Percentiles rank a stretch among this genome's conserved stretches.
phyloP scores from a whole-genome alignment of 2,329 filamentous ascomycete genomes.

The Lojkania enalia region DNA sequence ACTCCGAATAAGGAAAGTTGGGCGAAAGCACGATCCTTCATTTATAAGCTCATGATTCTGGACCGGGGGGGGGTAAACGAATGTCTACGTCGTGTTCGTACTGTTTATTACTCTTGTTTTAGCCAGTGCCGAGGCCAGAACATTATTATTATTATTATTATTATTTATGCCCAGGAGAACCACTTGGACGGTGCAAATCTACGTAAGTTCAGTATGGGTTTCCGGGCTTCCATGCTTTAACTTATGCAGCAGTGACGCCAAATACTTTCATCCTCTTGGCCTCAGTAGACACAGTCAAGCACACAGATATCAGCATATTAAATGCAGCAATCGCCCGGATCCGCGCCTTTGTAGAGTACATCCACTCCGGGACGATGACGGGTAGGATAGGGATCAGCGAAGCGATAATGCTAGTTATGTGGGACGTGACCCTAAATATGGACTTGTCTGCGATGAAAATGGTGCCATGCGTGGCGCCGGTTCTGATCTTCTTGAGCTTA shows the following conservation, averaged over 20 bases:
- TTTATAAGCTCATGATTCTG: too few relatives aligned
- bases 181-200: constrained; percentile 9
- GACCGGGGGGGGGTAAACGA: too few relatives aligned
- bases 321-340: constrained; percentile 25
- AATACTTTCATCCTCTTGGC: constrained; percentile 31
- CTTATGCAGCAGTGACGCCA: constrained; percentile 31
- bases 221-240: not conserved
- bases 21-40: too few relatives aligned
- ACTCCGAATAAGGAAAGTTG: too few relatives aligned
- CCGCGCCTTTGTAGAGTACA: constrained; percentile 15
- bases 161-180: constrained; percentile 2
- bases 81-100: too few relatives aligned
- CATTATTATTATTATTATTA: too few relatives aligned
- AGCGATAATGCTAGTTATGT: constrained; percentile 23
- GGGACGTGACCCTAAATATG: constrained; percentile 20
- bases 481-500: not conserved
- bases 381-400: constrained; percentile 26
- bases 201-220: not conserved
- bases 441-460: constrained; percentile 13
- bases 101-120: too few relatives aligned
- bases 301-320: constrained; percentile 26
- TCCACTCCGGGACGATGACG: constrained; percentile 18
- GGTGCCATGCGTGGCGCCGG: not conserved
- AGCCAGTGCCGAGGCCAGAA: too few relatives aligned
- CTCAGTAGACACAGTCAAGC: constrained; percentile 22